A percentile compares a stretch with the other conserved stretches of the same genome.
These are phyloP conservation scores for Pseudogymnoascus destructans DNA, from an alignment of 2,329 filamentous ascomycete genomes.

Conservation along the genomic window DNA sequence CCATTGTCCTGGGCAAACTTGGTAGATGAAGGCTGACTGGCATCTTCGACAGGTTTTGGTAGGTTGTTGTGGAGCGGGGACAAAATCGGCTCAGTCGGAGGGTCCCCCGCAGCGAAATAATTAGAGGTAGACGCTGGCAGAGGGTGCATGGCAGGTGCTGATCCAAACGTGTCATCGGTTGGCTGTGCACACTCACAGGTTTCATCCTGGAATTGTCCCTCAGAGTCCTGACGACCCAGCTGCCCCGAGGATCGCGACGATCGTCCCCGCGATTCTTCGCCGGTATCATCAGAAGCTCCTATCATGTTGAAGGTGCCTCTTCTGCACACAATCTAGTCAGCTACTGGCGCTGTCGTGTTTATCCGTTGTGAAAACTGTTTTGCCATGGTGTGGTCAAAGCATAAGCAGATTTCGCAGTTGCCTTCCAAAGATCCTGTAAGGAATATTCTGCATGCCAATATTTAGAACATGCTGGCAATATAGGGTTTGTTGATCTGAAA, in stretches of 20 bases:
- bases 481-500: background rate
- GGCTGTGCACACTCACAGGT: background rate
- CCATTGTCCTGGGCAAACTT: background rate
- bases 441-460: background rate
- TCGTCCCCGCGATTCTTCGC: background rate
- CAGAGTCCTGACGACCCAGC: background rate
- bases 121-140: background rate
- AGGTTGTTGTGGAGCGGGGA: background rate
- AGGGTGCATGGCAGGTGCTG: background rate
- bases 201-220: background rate
- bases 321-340: background rate
- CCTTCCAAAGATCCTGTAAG: background rate
- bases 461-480: background rate
- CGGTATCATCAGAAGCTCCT: background rate
- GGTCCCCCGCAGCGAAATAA: background rate
- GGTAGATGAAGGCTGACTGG: background rate
- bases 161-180: background rate
- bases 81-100: background rate
- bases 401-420: background rate
- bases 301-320: background rate
- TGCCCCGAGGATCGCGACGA: background rate
- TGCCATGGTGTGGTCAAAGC: background rate
- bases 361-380: background rate
- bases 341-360: background rate
- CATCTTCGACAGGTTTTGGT: background rate